Evolutionary conservation across 73 alveolate species (phyloP).

Genomic region (Effrenium voratum): DNA sequence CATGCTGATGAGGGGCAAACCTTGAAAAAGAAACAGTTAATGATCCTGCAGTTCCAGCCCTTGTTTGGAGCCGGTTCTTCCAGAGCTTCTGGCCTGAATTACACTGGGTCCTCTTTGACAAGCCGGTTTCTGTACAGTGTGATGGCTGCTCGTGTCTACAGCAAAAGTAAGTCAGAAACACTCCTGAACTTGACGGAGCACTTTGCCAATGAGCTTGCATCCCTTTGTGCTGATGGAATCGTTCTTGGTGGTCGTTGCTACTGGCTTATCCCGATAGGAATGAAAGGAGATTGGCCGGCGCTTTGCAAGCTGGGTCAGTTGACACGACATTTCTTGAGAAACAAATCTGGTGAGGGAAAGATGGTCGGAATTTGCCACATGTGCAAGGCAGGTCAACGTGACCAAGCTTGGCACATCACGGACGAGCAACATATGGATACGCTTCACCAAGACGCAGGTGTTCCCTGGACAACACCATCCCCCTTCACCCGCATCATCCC

Average conservation of each 20-base stretch:
- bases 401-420: background rate
- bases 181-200: background rate
- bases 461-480: background rate
- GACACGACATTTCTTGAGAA: background rate
- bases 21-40: background rate
- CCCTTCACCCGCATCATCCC: background rate
- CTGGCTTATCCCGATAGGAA: background rate
- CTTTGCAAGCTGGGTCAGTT: background rate
- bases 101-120: background rate
- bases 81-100: background rate
- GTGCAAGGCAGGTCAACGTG: background rate
- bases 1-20: slow-evolving; percentile 4
- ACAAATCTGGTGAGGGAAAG: background rate
- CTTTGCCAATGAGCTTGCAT: background rate
- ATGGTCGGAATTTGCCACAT: background rate
- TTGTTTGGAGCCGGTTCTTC: background rate
- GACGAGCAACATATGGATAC: background rate
- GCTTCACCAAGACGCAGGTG: background rate
- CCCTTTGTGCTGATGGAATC: background rate
- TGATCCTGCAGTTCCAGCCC: background rate
- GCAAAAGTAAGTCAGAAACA: background rate
- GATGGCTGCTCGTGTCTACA: background rate
- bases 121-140: background rate
- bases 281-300: background rate
- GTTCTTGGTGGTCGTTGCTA: too few species aligned